Base-by-base conservation (phyloP, 345 rosid genomes). In the Camelina laxa region DNA sequence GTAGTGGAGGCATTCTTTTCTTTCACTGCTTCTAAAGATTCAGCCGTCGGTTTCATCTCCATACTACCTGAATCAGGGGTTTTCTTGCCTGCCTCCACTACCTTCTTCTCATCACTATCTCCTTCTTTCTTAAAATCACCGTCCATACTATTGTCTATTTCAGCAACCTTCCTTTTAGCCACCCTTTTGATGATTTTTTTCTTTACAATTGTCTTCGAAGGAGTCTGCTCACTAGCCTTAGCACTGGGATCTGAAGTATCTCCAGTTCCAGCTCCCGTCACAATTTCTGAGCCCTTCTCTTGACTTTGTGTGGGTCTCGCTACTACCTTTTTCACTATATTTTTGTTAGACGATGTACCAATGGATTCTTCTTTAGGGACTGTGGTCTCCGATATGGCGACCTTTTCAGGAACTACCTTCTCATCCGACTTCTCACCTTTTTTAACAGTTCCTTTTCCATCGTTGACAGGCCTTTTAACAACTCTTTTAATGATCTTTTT, bases 131-230 rank as follows among this genome's bases (percentile, higher is more conserved):
- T 82, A 14, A 60, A 57, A 65, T 75, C 89, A 69, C 56, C 73
- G 41, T 60, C 79, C 68, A 59, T 78, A 72, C 58, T 81, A 38
- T 31, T 72, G 60, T 82, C 75, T 70, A 42, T 80, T 55, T 78
- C 84, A 63, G 84, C 59, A 31, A 82, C 81, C 86, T 92, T 95
- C 79, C 84, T 85, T 83, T 88, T 92, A 60, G 87, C 78, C n/a
- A 95, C 96, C 80, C 90, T 88, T 81, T 83, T 95, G 62, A 95
- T 81, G 49, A 92, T 73, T 80, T 90, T 92, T 84, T 82, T 92
- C 82, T 90, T 90, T 47, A 85, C 54, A 20, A 83, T 74, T 56
- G 91, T 84, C 79, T 86, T 91, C 64, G 74, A 81, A 81, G 79
- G 38, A 44, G 84, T 51, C 69, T 85, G 84, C 75, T 85, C 84